These are phyloP conservation scores for Phoma sp. DNA, from an alignment of 2,329 filamentous ascomycete species.

Conservation along the genomic window DNA sequence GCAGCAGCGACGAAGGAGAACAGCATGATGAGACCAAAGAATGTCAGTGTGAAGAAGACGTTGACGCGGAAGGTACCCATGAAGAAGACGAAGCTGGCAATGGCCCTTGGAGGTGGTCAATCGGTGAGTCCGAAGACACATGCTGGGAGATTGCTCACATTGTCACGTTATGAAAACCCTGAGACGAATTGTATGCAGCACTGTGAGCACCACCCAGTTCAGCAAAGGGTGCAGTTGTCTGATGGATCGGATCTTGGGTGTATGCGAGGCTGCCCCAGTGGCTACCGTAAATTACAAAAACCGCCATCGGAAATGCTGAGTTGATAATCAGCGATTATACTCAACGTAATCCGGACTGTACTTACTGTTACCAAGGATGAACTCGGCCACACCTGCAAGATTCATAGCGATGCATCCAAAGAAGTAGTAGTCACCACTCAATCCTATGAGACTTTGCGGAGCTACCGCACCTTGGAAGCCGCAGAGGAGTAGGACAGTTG, in stretches of 20 bases:
- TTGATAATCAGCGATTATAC: not conserved
- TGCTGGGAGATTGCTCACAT: constrained; percentile 25
- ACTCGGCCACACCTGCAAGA: constrained; percentile 30
- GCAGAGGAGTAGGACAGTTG: constrained; percentile 29
- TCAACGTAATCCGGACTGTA: not conserved
- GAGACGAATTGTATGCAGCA: constrained; percentile 28
- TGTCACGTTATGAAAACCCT: constrained; percentile 31
- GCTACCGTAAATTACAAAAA: constrained; percentile 31
- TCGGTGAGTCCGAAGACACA: not conserved
- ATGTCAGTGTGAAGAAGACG: constrained; percentile 23
- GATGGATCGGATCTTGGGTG: constrained; percentile 26
- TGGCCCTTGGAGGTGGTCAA: constrained; percentile 19
- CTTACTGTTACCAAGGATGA: constrained; percentile 31
- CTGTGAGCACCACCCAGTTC: constrained; percentile 26
- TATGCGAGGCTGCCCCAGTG: constrained; percentile 33
- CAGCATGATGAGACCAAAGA: constrained; percentile 29
- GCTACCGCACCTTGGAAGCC: constrained; percentile 30
- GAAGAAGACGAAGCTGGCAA: constrained; percentile 28
- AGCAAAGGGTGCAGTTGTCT: constrained; percentile 22
- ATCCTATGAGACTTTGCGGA: constrained; percentile 27
- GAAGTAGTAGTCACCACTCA: constrained; percentile 34
- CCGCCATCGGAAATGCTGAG: constrained; percentile 33
- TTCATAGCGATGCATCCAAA: constrained; percentile 32
- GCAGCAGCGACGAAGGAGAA: constrained; percentile 31
- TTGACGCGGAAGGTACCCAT: constrained; percentile 30